Evolutionary conservation across 2,329 filamentous ascomycete species (phyloP), one percentile per base, ranked within the genome.

Genomic region (Trichoderma sp.): DNA sequence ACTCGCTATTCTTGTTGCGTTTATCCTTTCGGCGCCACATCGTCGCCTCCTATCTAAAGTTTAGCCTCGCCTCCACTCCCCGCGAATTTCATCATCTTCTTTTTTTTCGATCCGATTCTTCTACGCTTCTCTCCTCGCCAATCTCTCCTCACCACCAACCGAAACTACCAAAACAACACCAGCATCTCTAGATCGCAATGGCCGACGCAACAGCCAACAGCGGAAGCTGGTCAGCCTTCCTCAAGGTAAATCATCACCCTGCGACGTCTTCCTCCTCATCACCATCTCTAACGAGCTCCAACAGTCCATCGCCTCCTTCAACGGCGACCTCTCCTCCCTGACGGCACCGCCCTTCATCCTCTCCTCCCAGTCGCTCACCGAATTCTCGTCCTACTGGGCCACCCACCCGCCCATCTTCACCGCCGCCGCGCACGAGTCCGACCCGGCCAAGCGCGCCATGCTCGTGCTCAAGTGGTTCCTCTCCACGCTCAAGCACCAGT

Each of bases 391-490:
- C 64, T 94, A 94, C 82, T 95, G 92, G 92, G 90, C 89, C 71
- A 91, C 93, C 74, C 90, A 94, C 76, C 92, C 92, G 4, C 80
- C 84, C 21, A 81, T 97, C 70, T 91, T 98, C 74, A 89, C 93
- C 70, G 94, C 94, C 14, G 93, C 95, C 3, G 91, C 93, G 85
- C 86, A 69, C 32, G 94, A 97, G 79, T 75, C 89, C 64, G 91
- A 97, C 77, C 87, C 94, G 0, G 88, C 91, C 75, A 96, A 93
- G 83, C 89, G 95, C 71, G 90, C 93, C 24, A 82, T 97, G 73
- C 84, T 95, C 39, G 95, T 98, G n/a, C 83, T 97, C 75, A 96
- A 95, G 81, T 98, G 95, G 95, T 98, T 97, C 82, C 82, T 98
- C 67, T 94, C 90, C 76, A 97, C 94, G 4, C 85, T 98, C 64